Evolutionary conservation across 2,329 filamentous ascomycete genomes (phyloP).

Genomic region (Exophiala aquamarina): DNA sequence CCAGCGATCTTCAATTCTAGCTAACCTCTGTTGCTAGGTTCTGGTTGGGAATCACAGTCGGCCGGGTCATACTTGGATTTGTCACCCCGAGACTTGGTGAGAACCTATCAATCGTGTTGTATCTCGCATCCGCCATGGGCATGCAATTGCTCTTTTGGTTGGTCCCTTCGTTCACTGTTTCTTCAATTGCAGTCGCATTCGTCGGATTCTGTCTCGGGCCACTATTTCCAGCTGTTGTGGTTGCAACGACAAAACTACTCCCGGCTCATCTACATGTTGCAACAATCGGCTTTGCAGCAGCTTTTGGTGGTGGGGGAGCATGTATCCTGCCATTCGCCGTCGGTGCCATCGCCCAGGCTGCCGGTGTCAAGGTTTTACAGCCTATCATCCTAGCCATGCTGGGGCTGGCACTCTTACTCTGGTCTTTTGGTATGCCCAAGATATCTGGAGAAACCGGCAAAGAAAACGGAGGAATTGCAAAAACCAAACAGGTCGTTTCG

Average conservation of each 20-base stretch:
- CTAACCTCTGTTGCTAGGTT: slow-evolving; percentile 49
- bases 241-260: slow-evolving; percentile 71
- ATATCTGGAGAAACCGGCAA: slow-evolving; percentile 42
- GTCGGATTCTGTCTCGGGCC: slow-evolving; percentile 80
- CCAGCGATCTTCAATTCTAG: background rate
- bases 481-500: slow-evolving; percentile 2
- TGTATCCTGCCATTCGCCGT: slow-evolving; percentile 45
- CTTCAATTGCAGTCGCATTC: slow-evolving; percentile 68
- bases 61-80: slow-evolving; percentile 72
- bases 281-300: slow-evolving; percentile 78
- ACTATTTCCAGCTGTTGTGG: slow-evolving; percentile 72
- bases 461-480: slow-evolving; percentile 2
- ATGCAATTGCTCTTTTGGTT: slow-evolving; percentile 79
- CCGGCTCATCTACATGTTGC: slow-evolving; percentile 72
- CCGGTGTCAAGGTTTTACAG: slow-evolving; percentile 60
- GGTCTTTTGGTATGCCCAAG: slow-evolving; percentile 39
- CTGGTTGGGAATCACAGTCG: slow-evolving; percentile 79
- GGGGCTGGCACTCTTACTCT: slow-evolving; percentile 51
- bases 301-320: slow-evolving; percentile 72
- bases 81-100: slow-evolving; percentile 69
- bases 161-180: slow-evolving; percentile 72
- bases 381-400: slow-evolving; percentile 59
- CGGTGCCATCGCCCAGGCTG: slow-evolving; percentile 52
- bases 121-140: slow-evolving; percentile 63
- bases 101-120: slow-evolving; percentile 62